Percentiles rank a stretch among this genome's conserved stretches.
phyloP scores from a whole-genome alignment of 2,329 filamentous ascomycete genomes.

The Fusarium pilosicola region DNA sequence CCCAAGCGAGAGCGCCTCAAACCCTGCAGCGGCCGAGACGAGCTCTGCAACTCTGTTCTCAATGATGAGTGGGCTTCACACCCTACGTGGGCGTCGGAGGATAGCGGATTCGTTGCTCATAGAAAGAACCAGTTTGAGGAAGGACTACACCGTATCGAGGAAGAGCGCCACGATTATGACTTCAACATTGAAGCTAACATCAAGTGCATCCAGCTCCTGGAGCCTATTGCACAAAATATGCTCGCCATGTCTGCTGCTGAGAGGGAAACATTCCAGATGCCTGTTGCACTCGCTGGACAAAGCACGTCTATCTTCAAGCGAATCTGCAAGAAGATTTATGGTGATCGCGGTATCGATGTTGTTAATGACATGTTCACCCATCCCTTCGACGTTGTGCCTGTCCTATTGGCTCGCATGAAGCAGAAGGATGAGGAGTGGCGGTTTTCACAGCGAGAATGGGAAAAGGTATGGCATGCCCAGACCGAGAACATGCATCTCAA shows the following conservation, averaged over 20 bases:
- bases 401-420: constrained; percentile 89
- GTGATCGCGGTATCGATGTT: constrained; percentile 85
- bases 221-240: constrained; percentile 93
- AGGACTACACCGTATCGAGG: constrained; percentile 93
- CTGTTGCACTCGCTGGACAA: constrained; percentile 85
- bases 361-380: constrained; percentile 86
- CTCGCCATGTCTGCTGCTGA: constrained; percentile 80
- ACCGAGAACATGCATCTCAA: constrained; percentile 95
- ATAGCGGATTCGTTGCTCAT: constrained; percentile 96
- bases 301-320: constrained; percentile 97
- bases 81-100: constrained; percentile 98
- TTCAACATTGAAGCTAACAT: constrained; percentile 96
- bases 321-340: constrained; percentile 97
- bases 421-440: constrained; percentile 99
- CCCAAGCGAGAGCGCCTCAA: constrained; percentile 92
- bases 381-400: constrained; percentile 87
- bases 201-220: constrained; percentile 94
- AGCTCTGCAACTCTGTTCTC: constrained; percentile 90
- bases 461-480: constrained; percentile 97
- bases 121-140: constrained; percentile 97
- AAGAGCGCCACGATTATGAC: constrained; percentile 98
- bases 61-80: constrained; percentile 99
- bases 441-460: constrained; percentile 96
- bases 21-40: constrained; percentile 91
- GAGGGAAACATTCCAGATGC: constrained; percentile 79